A percentile compares a stretch with the other conserved stretches of the same genome.
These are phyloP conservation scores for Hypsizygus marmoreus DNA, from an alignment of 768 basidiomycete species.

Conservation along the genomic window DNA sequence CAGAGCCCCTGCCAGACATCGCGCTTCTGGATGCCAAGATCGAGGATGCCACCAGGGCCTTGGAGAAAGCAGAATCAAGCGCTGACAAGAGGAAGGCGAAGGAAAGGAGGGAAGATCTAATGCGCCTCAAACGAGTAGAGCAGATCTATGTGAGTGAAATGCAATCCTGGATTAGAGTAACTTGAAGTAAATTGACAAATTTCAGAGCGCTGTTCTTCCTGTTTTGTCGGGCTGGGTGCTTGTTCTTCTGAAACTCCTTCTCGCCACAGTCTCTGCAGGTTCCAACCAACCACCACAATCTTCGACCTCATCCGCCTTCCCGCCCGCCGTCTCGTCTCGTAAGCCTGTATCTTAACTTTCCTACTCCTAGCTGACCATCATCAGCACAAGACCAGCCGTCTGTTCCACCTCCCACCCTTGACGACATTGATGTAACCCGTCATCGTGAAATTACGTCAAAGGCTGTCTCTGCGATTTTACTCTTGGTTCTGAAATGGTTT, in stretches of 20 bases:
- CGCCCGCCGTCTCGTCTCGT: constrained; percentile 71
- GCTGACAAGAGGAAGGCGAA: constrained; percentile 63
- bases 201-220: constrained; percentile 80
- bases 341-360: constrained; percentile 22
- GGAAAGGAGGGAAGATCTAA: constrained; percentile 76
- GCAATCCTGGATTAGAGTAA: neutral
- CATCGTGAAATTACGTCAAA: constrained; percentile 98
- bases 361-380: constrained; percentile 7
- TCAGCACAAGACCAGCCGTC: constrained; percentile 65
- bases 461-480: constrained; percentile 91
- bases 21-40: constrained; percentile 74
- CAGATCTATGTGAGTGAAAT: constrained; percentile 82
- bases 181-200: constrained; percentile 1
- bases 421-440: constrained; percentile 90
- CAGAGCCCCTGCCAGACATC: constrained; percentile 72
- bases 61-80: constrained; percentile 49
- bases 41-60: constrained; percentile 56
- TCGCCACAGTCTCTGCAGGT: constrained; percentile 90
- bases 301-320: constrained; percentile 70
- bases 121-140: constrained; percentile 88
- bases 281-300: constrained; percentile 66
- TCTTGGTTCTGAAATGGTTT: constrained; percentile 95
- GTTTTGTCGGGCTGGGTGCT: constrained; percentile 89
- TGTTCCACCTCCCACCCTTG: constrained; percentile 71
- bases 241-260: constrained; percentile 86